These are phyloP conservation scores for Trametes polyzona DNA, from an alignment of 1,284 basidiomycete genomes.

Conservation along the genomic window DNA sequence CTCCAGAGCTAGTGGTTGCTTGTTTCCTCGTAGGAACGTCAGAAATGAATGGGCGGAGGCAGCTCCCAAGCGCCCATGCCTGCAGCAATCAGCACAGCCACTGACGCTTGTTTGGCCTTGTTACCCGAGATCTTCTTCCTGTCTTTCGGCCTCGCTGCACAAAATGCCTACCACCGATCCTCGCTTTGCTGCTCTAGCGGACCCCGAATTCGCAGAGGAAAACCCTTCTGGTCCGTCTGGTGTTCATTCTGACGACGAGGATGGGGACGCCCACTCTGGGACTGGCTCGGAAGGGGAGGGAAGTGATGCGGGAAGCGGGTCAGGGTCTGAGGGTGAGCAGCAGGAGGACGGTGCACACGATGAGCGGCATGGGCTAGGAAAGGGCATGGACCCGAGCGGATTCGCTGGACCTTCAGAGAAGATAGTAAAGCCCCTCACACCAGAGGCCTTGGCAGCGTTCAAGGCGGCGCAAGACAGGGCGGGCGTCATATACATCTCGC, in stretches of 20 bases:
- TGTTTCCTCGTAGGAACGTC: not conserved
- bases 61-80: not conserved
- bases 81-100: constrained; percentile 14
- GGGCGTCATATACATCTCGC: constrained; percentile 93
- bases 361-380: constrained; percentile 23
- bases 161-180: constrained; percentile 24
- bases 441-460: constrained; percentile 73
- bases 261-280: not conserved
- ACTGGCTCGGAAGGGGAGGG: constrained; percentile 4
- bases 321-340: constrained; percentile 32
- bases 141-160: not conserved
- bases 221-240: constrained; percentile 1
- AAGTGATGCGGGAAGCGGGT: constrained; percentile 31
- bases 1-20: too few relatives aligned
- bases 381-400: constrained; percentile 60
- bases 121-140: constrained; percentile 8
- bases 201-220: constrained; percentile 29
- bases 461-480: constrained; percentile 70
- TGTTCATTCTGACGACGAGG: constrained; percentile 5
- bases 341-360: constrained; percentile 31
- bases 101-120: constrained; percentile 9
- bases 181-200: constrained; percentile 31
- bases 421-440: constrained; percentile 70
- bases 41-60: too few relatives aligned
- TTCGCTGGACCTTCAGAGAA: constrained; percentile 59